These are phyloP conservation scores for Lodderomyces beijingensis DNA, from an alignment of 1,139 yeast species.

Conservation along the genomic window DNA sequence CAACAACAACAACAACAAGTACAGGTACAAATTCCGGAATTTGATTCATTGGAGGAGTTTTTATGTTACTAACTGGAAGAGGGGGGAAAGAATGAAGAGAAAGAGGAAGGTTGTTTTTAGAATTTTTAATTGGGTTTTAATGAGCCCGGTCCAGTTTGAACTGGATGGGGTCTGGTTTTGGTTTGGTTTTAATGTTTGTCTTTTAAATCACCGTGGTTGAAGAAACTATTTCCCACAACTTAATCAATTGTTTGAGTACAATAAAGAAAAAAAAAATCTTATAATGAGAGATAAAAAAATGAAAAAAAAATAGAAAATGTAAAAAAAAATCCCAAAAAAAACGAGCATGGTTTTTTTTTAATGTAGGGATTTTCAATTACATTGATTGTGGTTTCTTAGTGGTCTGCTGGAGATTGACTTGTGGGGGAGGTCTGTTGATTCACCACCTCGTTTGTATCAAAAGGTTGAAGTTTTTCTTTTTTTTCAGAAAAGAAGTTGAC, in stretches of 20 bases:
- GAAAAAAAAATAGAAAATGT: conserved; percentile 10
- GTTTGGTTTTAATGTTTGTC: no score
- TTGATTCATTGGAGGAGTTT: conserved; percentile 24
- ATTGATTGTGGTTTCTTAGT: no score
- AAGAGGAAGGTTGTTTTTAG: conserved; percentile 3
- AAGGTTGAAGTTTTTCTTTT: no score
- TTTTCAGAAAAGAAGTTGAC: no score
- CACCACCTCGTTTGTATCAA: no score
- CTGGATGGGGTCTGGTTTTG: no score
- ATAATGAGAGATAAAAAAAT: conserved; percentile 8
- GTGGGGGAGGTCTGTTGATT: no score
- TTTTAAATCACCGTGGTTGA: not conserved
- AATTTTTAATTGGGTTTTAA: no score
- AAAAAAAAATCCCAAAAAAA: conserved; percentile 12
- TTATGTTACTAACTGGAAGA: conserved; percentile 18
- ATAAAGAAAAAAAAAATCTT: conserved; percentile 9
- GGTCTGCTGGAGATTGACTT: no score
- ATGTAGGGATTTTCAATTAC: no score
- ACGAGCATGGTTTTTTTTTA: conserved; percentile 11
- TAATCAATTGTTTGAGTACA: conserved; percentile 3
- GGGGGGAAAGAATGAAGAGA: not conserved
- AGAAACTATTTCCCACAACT: not conserved
- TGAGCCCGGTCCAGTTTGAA: not conserved
- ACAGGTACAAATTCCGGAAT: conserved; percentile 3
- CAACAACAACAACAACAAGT: conserved; percentile 1